Percentiles rank a stretch among this genome's conserved stretches.
phyloP scores from a whole-genome alignment of 495 filamentous ascomycete genomes.

The Filosporella fistucella region DNA sequence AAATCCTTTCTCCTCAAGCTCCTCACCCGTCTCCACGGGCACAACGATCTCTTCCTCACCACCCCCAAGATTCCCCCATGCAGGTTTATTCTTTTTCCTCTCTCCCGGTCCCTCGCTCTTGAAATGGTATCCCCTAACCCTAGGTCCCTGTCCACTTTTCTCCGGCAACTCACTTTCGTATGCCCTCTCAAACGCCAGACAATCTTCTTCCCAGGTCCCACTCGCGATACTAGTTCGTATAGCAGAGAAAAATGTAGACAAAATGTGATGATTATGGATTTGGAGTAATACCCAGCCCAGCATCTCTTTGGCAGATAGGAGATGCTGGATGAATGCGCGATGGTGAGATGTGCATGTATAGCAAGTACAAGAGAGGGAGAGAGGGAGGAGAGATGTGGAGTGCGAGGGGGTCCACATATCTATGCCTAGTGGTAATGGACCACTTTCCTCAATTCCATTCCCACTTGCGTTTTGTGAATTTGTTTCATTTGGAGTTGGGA shows the following conservation, averaged over 20 bases:
- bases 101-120: constrained; percentile 62
- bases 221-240: constrained; percentile 56
- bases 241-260: constrained; percentile 68
- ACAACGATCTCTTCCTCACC: constrained; percentile 39
- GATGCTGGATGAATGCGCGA: constrained; percentile 79
- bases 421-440: constrained; percentile 55
- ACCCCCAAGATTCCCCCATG: constrained; percentile 54
- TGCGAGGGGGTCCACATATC: constrained; percentile 66
- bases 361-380: constrained; percentile 63
- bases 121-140: constrained; percentile 82
- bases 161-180: constrained; percentile 70
- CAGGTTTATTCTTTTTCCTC: constrained; percentile 60
- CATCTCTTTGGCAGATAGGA: constrained; percentile 90
- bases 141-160: constrained; percentile 71
- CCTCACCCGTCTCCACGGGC: constrained; percentile 43
- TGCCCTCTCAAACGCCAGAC: constrained; percentile 44
- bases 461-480: not conserved
- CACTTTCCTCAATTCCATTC: not conserved
- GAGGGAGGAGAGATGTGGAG: constrained; percentile 51
- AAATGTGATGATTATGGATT: constrained; percentile 75
- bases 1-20: constrained; percentile 58
- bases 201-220: constrained; percentile 59
- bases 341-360: constrained; percentile 84
- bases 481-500: constrained; percentile 38
- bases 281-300: constrained; percentile 90